Evolutionary conservation across 441 rosid species (phyloP), one percentile per base, ranked within the genome.

Genomic region (Corymbia calophylla): DNA sequence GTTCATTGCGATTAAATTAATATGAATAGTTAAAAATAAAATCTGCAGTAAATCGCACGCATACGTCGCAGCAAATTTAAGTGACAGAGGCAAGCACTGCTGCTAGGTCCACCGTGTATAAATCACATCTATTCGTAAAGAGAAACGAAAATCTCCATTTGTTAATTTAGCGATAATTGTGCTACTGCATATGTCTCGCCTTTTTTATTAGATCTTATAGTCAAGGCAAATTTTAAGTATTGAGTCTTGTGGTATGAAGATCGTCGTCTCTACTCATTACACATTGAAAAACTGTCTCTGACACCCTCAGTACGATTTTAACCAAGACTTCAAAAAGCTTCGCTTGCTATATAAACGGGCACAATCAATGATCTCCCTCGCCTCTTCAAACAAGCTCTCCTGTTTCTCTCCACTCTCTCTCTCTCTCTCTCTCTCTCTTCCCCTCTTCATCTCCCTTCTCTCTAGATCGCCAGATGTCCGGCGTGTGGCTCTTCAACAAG

Each of bases 401-500:
- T 58, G n/a, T 58, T 44, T 44, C 84, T 25, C 53, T 44, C 19
- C 70, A 29, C 49, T 2, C 27, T 35, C 44, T 7, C 17, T 8
- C 60, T n/a, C 31, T 3, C 80, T 32, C 64, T 7, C 14, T 19
- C 87, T 6, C 25, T 16, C 66, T 16, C 56, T 60, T 58, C 25
- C 35, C 53, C 66, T 77, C 48, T 39, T 39, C 44, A 39, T 39
- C 44, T 39, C 44, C 44, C 48, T 53, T 21, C 87, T 9, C 58
- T 31, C 25, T 7, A 47, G 12, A 31, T 44, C 60, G 6, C 85
- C 3, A 47, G 85, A 94, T 95, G 96, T 95, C 97, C 1, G 97
- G 97, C 53, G 97, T 95, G 21, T 95, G 97, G 97, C 88, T 95
- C 64, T 95, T 95, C 68, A 93, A 95, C 95, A 93, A 93, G 91